A percentile compares a stretch with the other conserved stretches of the same genome.
Conservation (phyloP, 208 protist species). For the Crithidia sp. region DNA sequence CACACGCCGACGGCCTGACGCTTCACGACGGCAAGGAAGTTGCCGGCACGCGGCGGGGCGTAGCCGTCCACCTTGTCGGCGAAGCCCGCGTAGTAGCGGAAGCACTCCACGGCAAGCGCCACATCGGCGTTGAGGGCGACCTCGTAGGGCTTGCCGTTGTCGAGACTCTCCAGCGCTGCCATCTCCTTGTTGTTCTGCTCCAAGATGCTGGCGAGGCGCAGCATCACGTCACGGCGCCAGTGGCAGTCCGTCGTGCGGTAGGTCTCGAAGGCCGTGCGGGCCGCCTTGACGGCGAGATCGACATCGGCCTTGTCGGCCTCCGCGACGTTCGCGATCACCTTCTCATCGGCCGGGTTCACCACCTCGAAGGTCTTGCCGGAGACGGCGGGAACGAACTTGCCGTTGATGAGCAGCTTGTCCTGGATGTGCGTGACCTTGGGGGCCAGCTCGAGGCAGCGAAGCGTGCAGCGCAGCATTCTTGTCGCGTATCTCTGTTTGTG, state of each 20-base stretch:
- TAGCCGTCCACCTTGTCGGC: conserved; percentile 92
- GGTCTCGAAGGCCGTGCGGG: conserved; percentile 61
- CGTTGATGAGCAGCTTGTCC: conserved; percentile 89
- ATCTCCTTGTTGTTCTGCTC: conserved; percentile 70
- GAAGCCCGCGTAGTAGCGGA: conserved; percentile 91
- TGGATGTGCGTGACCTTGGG: conserved; percentile 51
- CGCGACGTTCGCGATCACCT: conserved; percentile 75
- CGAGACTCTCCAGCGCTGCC: conserved; percentile 81
- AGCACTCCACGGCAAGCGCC: conserved; percentile 47
- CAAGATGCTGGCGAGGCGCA: conserved; percentile 81
- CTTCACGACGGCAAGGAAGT: conserved; percentile 70
- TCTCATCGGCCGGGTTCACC: conserved; percentile 78
- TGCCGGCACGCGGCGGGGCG: conserved; percentile 58
- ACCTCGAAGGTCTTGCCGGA: conserved; percentile 79
- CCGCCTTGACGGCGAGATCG: conserved; percentile 82
- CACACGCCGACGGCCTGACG: conserved; percentile 88
- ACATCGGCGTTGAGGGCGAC: conserved; percentile 72
- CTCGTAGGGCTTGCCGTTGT: conserved; percentile 91
- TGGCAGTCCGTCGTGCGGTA: conserved; percentile 54
- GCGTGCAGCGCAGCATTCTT: conserved; percentile 32
- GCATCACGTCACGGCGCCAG: conserved; percentile 63
- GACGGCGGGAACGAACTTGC: conserved; percentile 75
- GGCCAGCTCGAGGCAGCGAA: conserved; percentile 25
- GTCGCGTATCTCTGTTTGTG: background rate
- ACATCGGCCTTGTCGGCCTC: conserved; percentile 84